A percentile compares a stretch with the other conserved stretches of the same genome.
phyloP scores from a whole-genome alignment of 495 filamentous ascomycete genomes.

The Tetracladium marchalianum region DNA sequence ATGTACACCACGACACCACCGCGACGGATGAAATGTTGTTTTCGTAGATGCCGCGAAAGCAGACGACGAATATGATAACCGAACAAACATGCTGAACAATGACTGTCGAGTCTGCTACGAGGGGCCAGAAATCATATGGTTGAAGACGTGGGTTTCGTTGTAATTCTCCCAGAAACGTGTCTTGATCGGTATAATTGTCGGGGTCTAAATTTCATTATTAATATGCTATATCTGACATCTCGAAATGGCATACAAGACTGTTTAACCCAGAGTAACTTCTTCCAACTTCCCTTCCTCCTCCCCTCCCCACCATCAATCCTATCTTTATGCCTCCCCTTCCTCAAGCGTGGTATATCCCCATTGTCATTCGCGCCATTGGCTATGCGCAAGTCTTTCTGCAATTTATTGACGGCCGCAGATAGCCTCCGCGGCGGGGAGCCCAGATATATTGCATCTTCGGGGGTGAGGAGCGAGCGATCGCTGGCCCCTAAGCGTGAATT shows the following conservation, averaged over 20 bases:
- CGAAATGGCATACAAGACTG: constrained; percentile 62
- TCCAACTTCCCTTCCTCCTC: constrained; percentile 63
- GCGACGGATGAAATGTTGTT: constrained; percentile 76
- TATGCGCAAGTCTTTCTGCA: constrained; percentile 22
- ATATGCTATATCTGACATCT: neutral
- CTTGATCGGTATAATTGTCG: constrained; percentile 96
- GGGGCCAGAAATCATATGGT: constrained; percentile 96
- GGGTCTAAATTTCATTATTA: constrained; percentile 50
- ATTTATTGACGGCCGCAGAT: constrained; percentile 30
- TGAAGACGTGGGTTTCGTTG: constrained; percentile 91
- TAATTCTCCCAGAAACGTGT: constrained; percentile 89
- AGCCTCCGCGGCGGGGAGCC: constrained; percentile 46
- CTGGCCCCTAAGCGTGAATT: constrained; percentile 15
- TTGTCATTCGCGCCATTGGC: constrained; percentile 19
- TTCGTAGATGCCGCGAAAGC: constrained; percentile 83
- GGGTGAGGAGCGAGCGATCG: constrained; percentile 53
- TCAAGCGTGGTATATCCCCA: constrained; percentile 10
- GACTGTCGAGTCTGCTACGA: constrained; percentile 90
- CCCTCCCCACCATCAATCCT: constrained; percentile 38
- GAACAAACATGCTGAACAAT: constrained; percentile 95
- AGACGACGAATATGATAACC: constrained; percentile 87
- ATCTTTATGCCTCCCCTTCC: constrained; percentile 38
- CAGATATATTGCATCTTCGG: constrained; percentile 73
- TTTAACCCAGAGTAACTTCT: constrained; percentile 96
- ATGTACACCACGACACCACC: constrained; percentile 73